Percentiles rank a stretch among this genome's conserved stretches.
These are phyloP conservation scores for Backusella circina DNA, from an alignment of 192 early-diverging fungal species.

Conservation along the genomic window DNA sequence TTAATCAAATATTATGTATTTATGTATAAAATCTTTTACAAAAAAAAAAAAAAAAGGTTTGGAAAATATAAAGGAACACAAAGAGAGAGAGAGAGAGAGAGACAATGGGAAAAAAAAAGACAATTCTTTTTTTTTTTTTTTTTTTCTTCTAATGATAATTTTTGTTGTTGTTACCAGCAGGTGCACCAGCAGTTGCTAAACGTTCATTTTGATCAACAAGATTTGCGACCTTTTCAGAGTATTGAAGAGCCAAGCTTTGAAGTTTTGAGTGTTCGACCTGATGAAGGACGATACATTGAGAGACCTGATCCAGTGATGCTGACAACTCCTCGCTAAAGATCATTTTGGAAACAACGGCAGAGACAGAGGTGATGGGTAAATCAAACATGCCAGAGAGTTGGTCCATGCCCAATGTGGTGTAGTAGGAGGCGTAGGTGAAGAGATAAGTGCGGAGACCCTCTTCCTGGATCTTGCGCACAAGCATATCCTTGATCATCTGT, in stretches of 20 bases:
- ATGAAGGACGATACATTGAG: constrained; percentile 77
- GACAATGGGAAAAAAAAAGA: background rate
- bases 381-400: constrained; percentile 89
- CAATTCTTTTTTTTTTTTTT: background rate
- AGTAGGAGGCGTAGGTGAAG: constrained; percentile 88
- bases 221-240: constrained; percentile 81
- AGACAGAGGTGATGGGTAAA: constrained; percentile 59
- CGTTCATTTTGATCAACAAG: constrained; percentile 93
- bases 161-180: background rate
- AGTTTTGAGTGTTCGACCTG: constrained; percentile 69
- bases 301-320: constrained; percentile 85
- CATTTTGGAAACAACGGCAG: constrained; percentile 87
- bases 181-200: constrained; percentile 33
- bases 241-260: constrained; percentile 82
- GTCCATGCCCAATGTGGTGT: constrained; percentile 81
- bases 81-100: background rate
- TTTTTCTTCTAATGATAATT: background rate
- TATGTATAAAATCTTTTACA: too few relatives aligned
- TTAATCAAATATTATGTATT: too few relatives aligned
- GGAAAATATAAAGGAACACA: background rate
- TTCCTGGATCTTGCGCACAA: constrained; percentile 88
- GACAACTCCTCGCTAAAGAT: constrained; percentile 90
- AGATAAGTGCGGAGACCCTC: constrained; percentile 96
- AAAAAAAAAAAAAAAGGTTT: background rate
- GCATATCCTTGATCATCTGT: constrained; percentile 88